A percentile compares a stretch with the other conserved stretches of the same genome.
Conservation (phyloP, 2,329 filamentous ascomycete species). For the Graphiopsis chlorocephala region DNA sequence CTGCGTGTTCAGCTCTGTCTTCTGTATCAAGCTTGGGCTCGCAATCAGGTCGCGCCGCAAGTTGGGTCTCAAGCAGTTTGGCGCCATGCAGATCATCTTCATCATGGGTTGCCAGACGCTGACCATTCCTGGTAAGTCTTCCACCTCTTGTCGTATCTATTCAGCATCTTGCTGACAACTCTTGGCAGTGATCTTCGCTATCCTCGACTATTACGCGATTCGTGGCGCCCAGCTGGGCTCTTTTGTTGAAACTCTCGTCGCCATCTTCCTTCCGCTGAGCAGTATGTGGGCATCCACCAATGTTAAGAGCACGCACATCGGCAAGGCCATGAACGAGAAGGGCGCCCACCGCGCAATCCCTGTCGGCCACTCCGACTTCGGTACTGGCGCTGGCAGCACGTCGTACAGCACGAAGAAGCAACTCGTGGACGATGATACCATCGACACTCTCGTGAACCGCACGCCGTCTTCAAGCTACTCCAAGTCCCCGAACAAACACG, state of each 20-base stretch:
- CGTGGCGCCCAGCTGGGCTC: conserved; percentile 53
- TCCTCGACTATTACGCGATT: conserved; percentile 52
- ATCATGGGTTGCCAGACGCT: conserved; percentile 67
- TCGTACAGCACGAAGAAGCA: conserved; percentile 22
- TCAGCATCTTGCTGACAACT: conserved; percentile 18
- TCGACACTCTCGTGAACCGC: conserved; percentile 25
- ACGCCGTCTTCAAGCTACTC: conserved; percentile 17
- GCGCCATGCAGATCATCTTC: conserved; percentile 65
- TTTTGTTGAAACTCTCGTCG: conserved; percentile 57
- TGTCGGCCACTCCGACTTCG: conserved; percentile 19
- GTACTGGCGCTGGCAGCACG: conserved; percentile 13
- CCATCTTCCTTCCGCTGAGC: conserved; percentile 63
- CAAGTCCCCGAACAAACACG: conserved; percentile 19
- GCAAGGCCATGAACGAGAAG: conserved; percentile 19
- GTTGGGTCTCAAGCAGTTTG: conserved; percentile 59
- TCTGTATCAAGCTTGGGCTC: conserved; percentile 59
- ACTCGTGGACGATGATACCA: conserved; percentile 20
- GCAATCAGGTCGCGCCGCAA: conserved; percentile 55
- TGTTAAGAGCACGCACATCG: conserved; percentile 25
- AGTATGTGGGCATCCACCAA: conserved; percentile 60
- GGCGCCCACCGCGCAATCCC: conserved; percentile 24
- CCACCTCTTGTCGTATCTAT: conserved; percentile 1
- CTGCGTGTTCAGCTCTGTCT: conserved; percentile 61
- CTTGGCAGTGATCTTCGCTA: conserved; percentile 56
- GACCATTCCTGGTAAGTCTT: conserved; percentile 57